Conservation (phyloP, 1,139 yeast genomes). For the Tardiomyces blankii region DNA sequence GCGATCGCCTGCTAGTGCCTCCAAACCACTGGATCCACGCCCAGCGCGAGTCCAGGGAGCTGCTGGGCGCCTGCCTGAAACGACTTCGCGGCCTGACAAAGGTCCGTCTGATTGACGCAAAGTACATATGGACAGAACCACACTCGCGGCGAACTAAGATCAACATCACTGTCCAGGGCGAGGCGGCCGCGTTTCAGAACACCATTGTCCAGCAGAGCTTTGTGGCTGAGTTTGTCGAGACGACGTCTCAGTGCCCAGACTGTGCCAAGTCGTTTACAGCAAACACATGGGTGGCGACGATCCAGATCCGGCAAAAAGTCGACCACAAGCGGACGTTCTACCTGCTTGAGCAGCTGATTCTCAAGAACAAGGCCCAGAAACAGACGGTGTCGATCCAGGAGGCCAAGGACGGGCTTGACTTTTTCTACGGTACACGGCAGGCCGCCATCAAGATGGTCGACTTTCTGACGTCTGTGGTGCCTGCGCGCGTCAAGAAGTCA, state of each 20-base stretch:
- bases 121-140: slow-evolving; percentile 98
- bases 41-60: slow-evolving; percentile 82
- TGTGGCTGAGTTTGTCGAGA: slow-evolving; percentile 88
- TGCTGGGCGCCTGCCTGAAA: slow-evolving; percentile 81
- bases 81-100: slow-evolving; percentile 78
- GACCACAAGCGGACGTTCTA: slow-evolving; percentile 93
- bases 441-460: slow-evolving; percentile 94
- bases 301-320: slow-evolving; percentile 95
- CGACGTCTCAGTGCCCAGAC: slow-evolving; percentile 97
- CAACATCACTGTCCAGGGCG: slow-evolving; percentile 92
- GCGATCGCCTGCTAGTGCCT: slow-evolving; percentile 88
- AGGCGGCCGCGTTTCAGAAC: slow-evolving; percentile 88
- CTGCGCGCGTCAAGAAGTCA: slow-evolving; percentile 74
- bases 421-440: slow-evolving; percentile 77
- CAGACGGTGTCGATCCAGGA: slow-evolving; percentile 93
- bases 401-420: slow-evolving; percentile 89
- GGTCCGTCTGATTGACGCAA: slow-evolving; percentile 84
- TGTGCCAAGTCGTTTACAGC: slow-evolving; percentile 96
- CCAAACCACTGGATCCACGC: slow-evolving; percentile 92
- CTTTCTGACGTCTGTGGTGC: slow-evolving; percentile 76
- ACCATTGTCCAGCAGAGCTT: slow-evolving; percentile 91
- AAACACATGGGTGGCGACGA: slow-evolving; percentile 95
- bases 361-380: slow-evolving; percentile 87
- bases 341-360: slow-evolving; percentile 86
- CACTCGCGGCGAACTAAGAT: slow-evolving; percentile 91